Base-by-base conservation (phyloP, 495 filamentous ascomycete species). In the Lasiosphaeria hispida region DNA sequence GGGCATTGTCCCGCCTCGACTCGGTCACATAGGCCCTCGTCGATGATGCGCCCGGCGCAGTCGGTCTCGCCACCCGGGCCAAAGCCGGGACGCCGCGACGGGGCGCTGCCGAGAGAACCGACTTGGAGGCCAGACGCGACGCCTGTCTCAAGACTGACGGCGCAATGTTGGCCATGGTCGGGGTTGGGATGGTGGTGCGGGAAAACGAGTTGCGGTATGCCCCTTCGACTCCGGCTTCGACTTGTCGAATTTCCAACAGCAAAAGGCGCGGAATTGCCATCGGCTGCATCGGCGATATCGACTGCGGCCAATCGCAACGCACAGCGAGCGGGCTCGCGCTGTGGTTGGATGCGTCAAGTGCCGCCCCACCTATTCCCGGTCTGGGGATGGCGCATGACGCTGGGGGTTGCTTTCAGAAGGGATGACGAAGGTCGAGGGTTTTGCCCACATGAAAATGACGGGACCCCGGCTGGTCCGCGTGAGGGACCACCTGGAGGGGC, bases 1-100 rank as follows among this genome's bases (percentile, higher is more conserved):
- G 88, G 18, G 92, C 92, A 73, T 86, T 83, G 58, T 83, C 84
- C 57, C 85, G 78, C 75, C 88, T 90, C 62, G 89, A 85, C 71
- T 90, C 86, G n/a, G 91, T 87, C 60, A 96, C 91, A 78, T 95
- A 97, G 63, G 73, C 77, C 59, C 92, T 82, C 56, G 71, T 70
- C 35, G 56, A 40, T 7, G 60, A 48, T 54, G 62, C 66, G 60
- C 41, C 45, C 38, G 59, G 60, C 15, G 67, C 47, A 11, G 64
- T 45, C 30, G 64, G 55, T 9, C 56, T 63, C 63, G 77, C 71
- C 70, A 77, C 68, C 75, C 72, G 69, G 62, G 75, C 70, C 73
- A 76, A 62, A 55, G 61, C 61, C 57, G 68, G 68, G 61, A 70
- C 69, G 66, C 72, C 66, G 64, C 84, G 72, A 42, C 81, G 69